A percentile compares a stretch with the other conserved stretches of the same genome.
phyloP scores from a whole-genome alignment of 345 rosid species.

The Rhizophora mangle region DNA sequence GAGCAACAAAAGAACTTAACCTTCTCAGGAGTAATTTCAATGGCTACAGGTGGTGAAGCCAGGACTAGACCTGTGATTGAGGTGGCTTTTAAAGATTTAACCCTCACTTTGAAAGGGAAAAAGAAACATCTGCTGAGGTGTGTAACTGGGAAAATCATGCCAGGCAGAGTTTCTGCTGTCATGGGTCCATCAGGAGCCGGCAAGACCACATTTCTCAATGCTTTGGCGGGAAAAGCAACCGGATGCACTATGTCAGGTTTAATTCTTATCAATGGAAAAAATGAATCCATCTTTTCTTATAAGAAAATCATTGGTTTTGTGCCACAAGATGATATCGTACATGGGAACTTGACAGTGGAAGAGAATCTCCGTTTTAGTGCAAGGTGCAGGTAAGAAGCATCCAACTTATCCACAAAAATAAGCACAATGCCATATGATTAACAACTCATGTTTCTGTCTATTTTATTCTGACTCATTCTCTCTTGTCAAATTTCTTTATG shows the following conservation, averaged over 20 bases:
- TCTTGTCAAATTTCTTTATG: conserved; percentile 12
- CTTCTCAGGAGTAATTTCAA: conserved; percentile 83
- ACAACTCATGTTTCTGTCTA: conserved; percentile 1
- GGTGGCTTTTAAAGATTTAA: conserved; percentile 72
- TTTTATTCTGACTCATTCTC: conserved; percentile 17
- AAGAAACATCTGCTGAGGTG: conserved; percentile 68
- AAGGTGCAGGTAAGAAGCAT: conserved; percentile 66
- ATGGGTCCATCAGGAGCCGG: conserved; percentile 99
- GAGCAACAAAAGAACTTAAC: conserved; percentile 62
- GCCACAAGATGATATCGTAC: conserved; percentile 93
- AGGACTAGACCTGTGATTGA: conserved; percentile 74
- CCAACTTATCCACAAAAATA: background rate
- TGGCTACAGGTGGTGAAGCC: conserved; percentile 60
- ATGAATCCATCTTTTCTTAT: conserved; percentile 65
- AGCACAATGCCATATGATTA: background rate
- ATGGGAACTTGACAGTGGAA: conserved; percentile 90
- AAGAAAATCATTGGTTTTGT: conserved; percentile 85
- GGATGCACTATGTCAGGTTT: conserved; percentile 64
- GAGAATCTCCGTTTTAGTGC: conserved; percentile 91
- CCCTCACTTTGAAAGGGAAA: conserved; percentile 74
- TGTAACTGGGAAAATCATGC: conserved; percentile 77
- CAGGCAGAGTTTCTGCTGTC: conserved; percentile 96
- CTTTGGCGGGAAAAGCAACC: conserved; percentile 72
- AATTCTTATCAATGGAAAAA: conserved; percentile 74
- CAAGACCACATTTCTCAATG: conserved; percentile 86